These are phyloP conservation scores for Colletotrichum lupini DNA, from an alignment of 2,329 filamentous ascomycete species.

Conservation along the genomic window DNA sequence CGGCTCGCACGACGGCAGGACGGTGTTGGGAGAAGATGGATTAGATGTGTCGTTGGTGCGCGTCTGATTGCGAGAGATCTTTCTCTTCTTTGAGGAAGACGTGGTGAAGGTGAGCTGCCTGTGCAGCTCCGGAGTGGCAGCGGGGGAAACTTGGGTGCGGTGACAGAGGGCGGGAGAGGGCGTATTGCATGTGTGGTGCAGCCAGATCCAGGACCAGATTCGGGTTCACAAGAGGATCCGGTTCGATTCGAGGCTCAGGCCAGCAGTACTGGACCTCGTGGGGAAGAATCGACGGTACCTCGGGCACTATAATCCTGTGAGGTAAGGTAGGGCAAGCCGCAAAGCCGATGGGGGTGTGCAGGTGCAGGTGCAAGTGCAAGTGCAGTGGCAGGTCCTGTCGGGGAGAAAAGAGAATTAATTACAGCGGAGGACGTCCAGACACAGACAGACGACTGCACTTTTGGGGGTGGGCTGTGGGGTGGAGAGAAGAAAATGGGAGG, in stretches of 20 bases:
- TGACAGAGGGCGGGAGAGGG: conserved; percentile 16
- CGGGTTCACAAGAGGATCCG: too few species aligned
- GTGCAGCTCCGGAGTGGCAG: conserved; percentile 62
- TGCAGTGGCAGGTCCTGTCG: background rate
- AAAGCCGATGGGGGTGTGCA: conserved; percentile 19
- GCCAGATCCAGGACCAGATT: too few species aligned
- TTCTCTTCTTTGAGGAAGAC: conserved; percentile 81
- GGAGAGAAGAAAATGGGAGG: conserved; percentile 21
- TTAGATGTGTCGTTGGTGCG: conserved; percentile 52
- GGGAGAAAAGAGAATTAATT: conserved; percentile 10
- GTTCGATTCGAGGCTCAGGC: too few species aligned
- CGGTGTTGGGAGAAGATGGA: conserved; percentile 55
- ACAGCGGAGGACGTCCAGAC: conserved; percentile 26
- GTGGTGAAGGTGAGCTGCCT: conserved; percentile 77
- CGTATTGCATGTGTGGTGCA: conserved; percentile 19
- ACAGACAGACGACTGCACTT: conserved; percentile 25
- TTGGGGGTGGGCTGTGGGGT: conserved; percentile 26
- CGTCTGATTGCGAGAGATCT: conserved; percentile 62
- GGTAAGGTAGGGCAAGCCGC: conserved; percentile 17
- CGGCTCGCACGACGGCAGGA: conserved; percentile 64
- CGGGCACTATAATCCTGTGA: background rate
- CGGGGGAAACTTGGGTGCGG: conserved; percentile 10
- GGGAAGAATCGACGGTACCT: background rate
- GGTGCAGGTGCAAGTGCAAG: conserved; percentile 5
- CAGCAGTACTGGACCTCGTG: background rate